phyloP scores from a whole-genome alignment of 2,329 filamentous ascomycete species.

The Botryotinia convoluta region DNA sequence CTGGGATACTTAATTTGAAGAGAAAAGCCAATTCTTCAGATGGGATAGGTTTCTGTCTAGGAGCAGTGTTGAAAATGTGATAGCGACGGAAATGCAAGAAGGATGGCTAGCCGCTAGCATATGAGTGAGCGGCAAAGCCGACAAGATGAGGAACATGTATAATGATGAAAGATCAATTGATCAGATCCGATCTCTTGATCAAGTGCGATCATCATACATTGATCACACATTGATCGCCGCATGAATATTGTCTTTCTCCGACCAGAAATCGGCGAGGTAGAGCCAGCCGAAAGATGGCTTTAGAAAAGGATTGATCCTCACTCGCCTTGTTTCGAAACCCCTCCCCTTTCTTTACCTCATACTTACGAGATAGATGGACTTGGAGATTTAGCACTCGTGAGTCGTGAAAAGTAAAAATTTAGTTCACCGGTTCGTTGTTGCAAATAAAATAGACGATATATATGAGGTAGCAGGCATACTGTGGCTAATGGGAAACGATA shows the following conservation, averaged over 20 bases:
- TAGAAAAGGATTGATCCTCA: neutral
- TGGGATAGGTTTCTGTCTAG: neutral
- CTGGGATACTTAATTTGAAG: neutral
- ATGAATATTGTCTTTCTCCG: neutral
- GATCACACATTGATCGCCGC: neutral
- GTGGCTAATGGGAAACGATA: neutral
- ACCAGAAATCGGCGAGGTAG: neutral
- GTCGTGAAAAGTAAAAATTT: neutral
- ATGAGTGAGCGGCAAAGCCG: neutral
- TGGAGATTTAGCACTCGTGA: neutral
- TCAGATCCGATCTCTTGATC: neutral
- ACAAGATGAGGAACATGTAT: neutral
- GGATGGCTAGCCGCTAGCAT: neutral
- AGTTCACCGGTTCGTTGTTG: neutral
- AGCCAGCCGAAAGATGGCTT: neutral
- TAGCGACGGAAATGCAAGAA: constrained; percentile 1
- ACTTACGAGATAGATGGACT: constrained; percentile 11
- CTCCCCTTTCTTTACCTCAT: neutral
- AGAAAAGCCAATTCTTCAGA: neutral
- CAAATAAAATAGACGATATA: neutral
- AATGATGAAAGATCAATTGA: constrained; percentile 2
- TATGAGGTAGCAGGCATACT: constrained; percentile 14
- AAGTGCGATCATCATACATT: neutral
- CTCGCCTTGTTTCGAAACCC: neutral
- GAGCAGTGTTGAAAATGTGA: neutral